Evolutionary conservation across 176 grass and related monocot genomes (phyloP), one percentile per base, ranked within the genome.

Genomic region (Leersia perrieri): DNA sequence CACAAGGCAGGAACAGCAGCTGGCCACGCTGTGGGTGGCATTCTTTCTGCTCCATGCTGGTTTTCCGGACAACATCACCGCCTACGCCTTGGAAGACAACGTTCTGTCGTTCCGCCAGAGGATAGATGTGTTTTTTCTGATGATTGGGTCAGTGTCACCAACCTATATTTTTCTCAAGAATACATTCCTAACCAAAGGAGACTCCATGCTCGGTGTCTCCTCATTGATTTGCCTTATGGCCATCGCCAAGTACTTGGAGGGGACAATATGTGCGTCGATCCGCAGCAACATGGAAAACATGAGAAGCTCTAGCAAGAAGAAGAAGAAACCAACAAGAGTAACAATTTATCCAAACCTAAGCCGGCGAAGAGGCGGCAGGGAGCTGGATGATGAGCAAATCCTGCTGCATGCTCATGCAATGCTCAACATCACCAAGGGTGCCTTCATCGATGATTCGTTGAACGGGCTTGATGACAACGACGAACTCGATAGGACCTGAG

Each of bases 11-110:
- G 38, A 71, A 11, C 5, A 34, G 31, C 20, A 60, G 25, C 73
- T 85, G 18, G 22, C 58, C 0, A 28, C 44, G 3, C 68, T 81
- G 22, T 81, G 78, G 77, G 30, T 73, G 0, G 80, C 86, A 0
- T 88, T 88, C 66, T 40, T 88, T 25, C 51, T 88, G 5, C 29
- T 88, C 1, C 80, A 83, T n/a, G 80, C 83, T 45, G 86, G 80
- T 5, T 66, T 80, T 6, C 86, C 36, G 1, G 86, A 88, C 31
- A 78, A 70, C 63, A 88, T 88, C 27, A 88, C 80, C 1, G 63
- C 86, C 30, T 83, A 72, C 44, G 71, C 86, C 5, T 5, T 88
- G 9, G 3, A 88, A 63, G 87, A 72, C 65, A 40, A 83, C 58
- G 7, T 79, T 72, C 66, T 83, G 35, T 33, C 81, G 82, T 16